Base-by-base conservation (phyloP, 2,329 filamentous ascomycete species). In the Fusarium miscanthi region DNA sequence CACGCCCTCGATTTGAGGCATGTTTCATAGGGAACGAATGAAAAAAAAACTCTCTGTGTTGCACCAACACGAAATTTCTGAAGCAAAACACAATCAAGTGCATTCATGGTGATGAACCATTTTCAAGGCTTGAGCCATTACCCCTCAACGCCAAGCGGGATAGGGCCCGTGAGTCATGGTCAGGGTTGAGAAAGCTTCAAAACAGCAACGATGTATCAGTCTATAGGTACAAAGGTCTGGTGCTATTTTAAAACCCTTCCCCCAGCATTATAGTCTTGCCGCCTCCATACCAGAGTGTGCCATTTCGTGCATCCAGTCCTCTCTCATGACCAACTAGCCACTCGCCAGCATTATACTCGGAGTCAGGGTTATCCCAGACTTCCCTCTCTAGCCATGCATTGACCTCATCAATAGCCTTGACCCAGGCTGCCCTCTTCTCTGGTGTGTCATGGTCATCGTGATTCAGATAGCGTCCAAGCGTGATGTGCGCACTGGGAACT, bases 301-400 rank as follows among this genome's bases (percentile, higher is more conserved):
- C 95, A 71, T 87, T 89, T 48, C 93, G 88, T 65, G 90, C 90
- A 77, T 95, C 93, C 60, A 98, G 82, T 0, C 95, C 95, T 75
- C 86, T 92, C 80, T 95, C 94, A 76, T 97, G 89, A 0, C 95
- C 95, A n/a, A 98, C 90, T 30, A 93, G 84, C 94, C 95, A 98
- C 78, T 96, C 92, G 0, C 92, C 91, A 5, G 85, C 91, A 5
- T 85, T 79, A 40, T 85, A 82, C 16, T 82, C 81, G 13, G 79
- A 83, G 51, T 78, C 82, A 30, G 80, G 75, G 42, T 81, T 83
- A 25, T 89, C 88, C 93, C 94, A 97, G 56, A 92, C 91, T 76
- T 93, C 88, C 16, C 82, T 82, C 78, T 91, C 85, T 31, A 98
- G 84, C 91, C 91, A 95, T 14, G 78, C 80, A 81, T 98, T 98